phyloP scores from a whole-genome alignment of 768 basidiomycete genomes.

The Tulasnella sp. region DNA sequence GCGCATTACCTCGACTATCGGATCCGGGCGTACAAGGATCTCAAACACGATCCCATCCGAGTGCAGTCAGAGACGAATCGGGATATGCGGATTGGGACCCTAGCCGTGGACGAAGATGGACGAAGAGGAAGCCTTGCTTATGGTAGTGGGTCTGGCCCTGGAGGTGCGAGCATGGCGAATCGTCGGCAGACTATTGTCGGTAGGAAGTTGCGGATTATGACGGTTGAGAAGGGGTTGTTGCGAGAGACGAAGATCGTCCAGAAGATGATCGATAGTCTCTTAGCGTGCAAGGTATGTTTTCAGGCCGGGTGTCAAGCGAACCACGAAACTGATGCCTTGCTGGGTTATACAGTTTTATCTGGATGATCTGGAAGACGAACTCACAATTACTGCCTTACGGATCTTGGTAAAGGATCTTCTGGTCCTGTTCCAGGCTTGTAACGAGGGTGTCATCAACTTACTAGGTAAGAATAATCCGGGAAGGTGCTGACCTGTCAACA shows the following conservation, averaged over 20 bases:
- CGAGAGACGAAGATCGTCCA: conserved; percentile 89
- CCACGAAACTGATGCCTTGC: neutral
- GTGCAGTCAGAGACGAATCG: conserved; percentile 92
- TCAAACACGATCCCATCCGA: conserved; percentile 88
- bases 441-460: conserved; percentile 71
- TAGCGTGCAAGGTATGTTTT: conserved; percentile 74
- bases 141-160: conserved; percentile 29
- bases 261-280: conserved; percentile 74
- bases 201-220: conserved; percentile 78
- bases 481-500: neutral
- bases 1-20: conserved; percentile 81
- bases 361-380: conserved; percentile 85
- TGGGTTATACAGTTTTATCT: conserved; percentile 66
- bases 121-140: conserved; percentile 25
- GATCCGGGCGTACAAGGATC: conserved; percentile 76
- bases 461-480: conserved; percentile 29
- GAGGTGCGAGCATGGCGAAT: conserved; percentile 41
- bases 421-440: conserved; percentile 90
- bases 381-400: conserved; percentile 75
- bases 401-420: conserved; percentile 96
- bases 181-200: conserved; percentile 49
- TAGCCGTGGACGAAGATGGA: conserved; percentile 43
- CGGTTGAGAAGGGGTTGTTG: conserved; percentile 90
- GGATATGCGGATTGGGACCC: conserved; percentile 53
- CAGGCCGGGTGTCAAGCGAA: neutral